Evolutionary conservation across 2,329 filamentous ascomycete genomes (phyloP), one percentile per base, ranked within the genome.

Genomic region (Anthostomella pinea): DNA sequence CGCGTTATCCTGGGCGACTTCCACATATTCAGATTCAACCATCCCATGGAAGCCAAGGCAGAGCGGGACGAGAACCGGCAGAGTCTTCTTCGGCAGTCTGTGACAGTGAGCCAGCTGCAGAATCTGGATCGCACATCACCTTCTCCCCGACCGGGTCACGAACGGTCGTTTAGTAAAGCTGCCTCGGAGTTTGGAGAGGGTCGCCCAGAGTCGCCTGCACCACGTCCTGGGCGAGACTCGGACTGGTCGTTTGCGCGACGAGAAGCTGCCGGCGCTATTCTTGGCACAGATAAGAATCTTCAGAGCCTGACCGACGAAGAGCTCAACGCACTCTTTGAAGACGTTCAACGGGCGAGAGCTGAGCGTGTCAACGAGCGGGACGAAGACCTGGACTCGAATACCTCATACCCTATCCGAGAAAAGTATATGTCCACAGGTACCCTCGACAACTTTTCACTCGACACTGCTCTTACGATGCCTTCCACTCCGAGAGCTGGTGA

Each of bases 11-110:
- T 98, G 8, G 93, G 93, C 25, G 93, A 98, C 63, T 98, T 98
- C 53, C 93, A 98, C 62, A 98, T 98, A 43, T 97, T 98, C 67
- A 77, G 93, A 38, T 98, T 98, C 70, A 98, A 97, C 55, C 90
- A 98, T 58, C 93, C 93, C 1, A 85, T 95, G 72, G 93, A 98
- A 66, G 93, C 93, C 19, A 82, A 87, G 40, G 91, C 90, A 3
- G 93, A 98, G 65, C 74, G 93, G 36, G 90, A 88, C 9, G 88
- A 95, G 56, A 81, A 87, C 51, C 87, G 86, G 45, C 81, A 88
- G 57, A 95, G 87, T 56, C 69, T 95, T 14, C 70, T 98, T 39
- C 83, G 91, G 29, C 91, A 97, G 57, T 94, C 90, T 2, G 67
- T 83, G 22, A 81, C 79, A 5, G 77, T 75, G 20, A 81, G 65